Conservation (phyloP, 2,329 filamentous ascomycete species). For the Exophiala xenobiotica region DNA sequence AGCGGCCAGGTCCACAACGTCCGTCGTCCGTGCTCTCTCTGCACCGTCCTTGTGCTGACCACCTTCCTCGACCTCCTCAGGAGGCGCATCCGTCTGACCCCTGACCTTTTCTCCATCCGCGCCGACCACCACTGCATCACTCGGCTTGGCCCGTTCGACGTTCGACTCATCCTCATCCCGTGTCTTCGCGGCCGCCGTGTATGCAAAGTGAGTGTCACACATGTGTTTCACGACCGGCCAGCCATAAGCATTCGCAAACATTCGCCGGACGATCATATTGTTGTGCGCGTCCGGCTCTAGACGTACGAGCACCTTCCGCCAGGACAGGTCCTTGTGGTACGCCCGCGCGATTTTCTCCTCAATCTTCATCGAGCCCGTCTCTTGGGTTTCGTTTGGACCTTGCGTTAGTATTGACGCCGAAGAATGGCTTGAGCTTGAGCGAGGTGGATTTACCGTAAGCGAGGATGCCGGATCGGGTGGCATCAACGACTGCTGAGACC, state of each 20-base stretch:
- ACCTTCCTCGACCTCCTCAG: conserved; percentile 3
- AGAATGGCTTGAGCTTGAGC: conserved; percentile 12
- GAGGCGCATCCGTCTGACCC: conserved; percentile 37
- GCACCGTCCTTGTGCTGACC: background rate
- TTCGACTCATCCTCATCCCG: conserved; percentile 66
- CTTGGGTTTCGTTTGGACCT: conserved; percentile 43
- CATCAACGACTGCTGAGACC: conserved; percentile 5
- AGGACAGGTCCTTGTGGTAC: conserved; percentile 87
- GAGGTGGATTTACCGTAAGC: background rate
- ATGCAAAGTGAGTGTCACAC: conserved; percentile 89
- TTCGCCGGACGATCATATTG: conserved; percentile 93
- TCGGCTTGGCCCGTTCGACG: conserved; percentile 67
- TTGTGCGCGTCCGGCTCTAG: conserved; percentile 97
- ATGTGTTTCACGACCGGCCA: conserved; percentile 97
- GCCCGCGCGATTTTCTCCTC: conserved; percentile 97
- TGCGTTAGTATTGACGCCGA: conserved; percentile 40
- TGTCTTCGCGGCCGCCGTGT: conserved; percentile 64
- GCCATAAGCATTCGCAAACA: conserved; percentile 95
- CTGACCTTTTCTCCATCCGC: conserved; percentile 66
- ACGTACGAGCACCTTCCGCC: conserved; percentile 95
- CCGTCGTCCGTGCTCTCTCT: background rate
- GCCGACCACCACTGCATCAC: conserved; percentile 54
- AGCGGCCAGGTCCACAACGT: conserved; percentile 7
- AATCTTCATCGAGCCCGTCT: conserved; percentile 67
- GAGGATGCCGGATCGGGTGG: conserved; percentile 1